Percentiles rank a stretch among this genome's conserved stretches.
Evolutionary conservation across 768 basidiomycete species (phyloP).

Genomic region (Boletus rex-veris): DNA sequence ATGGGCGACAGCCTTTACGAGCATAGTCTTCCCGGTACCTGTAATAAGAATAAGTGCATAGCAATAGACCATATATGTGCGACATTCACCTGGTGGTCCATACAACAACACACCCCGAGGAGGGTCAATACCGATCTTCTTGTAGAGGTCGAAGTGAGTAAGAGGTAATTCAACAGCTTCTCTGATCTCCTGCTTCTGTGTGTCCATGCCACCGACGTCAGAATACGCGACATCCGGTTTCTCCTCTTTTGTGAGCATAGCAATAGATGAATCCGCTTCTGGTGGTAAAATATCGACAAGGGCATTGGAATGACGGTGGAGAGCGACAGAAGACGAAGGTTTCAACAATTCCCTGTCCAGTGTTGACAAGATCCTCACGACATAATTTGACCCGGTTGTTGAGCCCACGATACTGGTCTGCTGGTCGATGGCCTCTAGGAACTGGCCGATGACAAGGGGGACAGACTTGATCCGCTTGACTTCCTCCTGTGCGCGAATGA

Average conservation of each 20-base stretch:
- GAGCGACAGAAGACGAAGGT: conserved; percentile 95
- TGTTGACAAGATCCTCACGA: conserved; percentile 95
- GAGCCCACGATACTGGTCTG: conserved; percentile 95
- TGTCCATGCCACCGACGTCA: conserved; percentile 96
- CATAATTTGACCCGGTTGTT: conserved; percentile 97
- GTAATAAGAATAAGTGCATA: conserved; percentile 4
- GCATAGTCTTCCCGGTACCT: conserved; percentile 99
- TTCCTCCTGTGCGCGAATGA: conserved; percentile 98
- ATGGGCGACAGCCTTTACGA: conserved; percentile 98
- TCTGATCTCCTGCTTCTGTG: conserved; percentile 97
- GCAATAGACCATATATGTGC: background rate
- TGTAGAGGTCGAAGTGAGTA: conserved; percentile 97
- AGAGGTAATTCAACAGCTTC: conserved; percentile 97
- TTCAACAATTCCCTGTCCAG: conserved; percentile 96
- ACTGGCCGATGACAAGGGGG: conserved; percentile 98
- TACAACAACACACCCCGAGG: conserved; percentile 95
- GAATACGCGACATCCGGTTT: conserved; percentile 91
- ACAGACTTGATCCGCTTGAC: conserved; percentile 99
- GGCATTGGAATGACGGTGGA: conserved; percentile 98
- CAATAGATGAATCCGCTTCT: conserved; percentile 95
- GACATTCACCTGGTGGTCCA: conserved; percentile 82
- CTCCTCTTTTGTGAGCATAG: conserved; percentile 93
- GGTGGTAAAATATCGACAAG: conserved; percentile 98
- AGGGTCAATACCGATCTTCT: conserved; percentile 99
- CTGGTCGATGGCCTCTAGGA: conserved; percentile 98